These are phyloP conservation scores for Setomelanomma holmii DNA, from an alignment of 2,329 filamentous ascomycete species.

Conservation along the genomic window DNA sequence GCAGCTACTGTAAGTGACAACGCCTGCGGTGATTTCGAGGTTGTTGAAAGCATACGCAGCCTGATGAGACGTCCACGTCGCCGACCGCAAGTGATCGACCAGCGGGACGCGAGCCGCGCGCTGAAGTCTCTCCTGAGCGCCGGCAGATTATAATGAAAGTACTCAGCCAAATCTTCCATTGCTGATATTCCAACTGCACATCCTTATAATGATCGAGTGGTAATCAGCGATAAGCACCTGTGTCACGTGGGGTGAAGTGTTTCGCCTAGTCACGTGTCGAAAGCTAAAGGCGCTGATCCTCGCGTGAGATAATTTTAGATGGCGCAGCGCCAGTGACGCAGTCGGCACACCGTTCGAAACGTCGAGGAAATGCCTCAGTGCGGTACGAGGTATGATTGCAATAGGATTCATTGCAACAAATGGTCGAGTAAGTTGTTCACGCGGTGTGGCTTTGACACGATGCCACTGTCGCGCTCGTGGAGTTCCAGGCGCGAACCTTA, in stretches of 20 bases:
- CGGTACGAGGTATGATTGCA: slow-evolving; percentile 8
- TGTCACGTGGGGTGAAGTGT: slow-evolving; percentile 9
- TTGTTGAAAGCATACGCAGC: not conserved
- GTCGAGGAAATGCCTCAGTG: slow-evolving; percentile 4
- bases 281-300: slow-evolving; percentile 14
- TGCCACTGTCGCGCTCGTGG: slow-evolving; percentile 5
- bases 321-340: slow-evolving; percentile 10
- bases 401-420: not conserved
- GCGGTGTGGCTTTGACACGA: slow-evolving; percentile 1
- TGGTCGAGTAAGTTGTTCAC: slow-evolving; percentile 5
- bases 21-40: not conserved
- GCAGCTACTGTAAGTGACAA: not conserved
- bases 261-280: no score
- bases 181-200: not conserved
- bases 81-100: slow-evolving; percentile 23
- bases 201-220: slow-evolving; percentile 13
- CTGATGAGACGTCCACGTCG: slow-evolving; percentile 3
- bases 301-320: slow-evolving; percentile 12
- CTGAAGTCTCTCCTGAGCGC: not conserved
- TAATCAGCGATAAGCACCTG: slow-evolving; percentile 12
- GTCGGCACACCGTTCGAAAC: slow-evolving; percentile 10
- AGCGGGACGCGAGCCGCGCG: slow-evolving; percentile 10
- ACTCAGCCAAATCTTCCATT: not conserved
- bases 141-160: not conserved
- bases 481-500: slow-evolving; percentile 12